phyloP scores from a whole-genome alignment of 2,329 filamentous ascomycete genomes.

The Pseudogymnoascus sp. region DNA sequence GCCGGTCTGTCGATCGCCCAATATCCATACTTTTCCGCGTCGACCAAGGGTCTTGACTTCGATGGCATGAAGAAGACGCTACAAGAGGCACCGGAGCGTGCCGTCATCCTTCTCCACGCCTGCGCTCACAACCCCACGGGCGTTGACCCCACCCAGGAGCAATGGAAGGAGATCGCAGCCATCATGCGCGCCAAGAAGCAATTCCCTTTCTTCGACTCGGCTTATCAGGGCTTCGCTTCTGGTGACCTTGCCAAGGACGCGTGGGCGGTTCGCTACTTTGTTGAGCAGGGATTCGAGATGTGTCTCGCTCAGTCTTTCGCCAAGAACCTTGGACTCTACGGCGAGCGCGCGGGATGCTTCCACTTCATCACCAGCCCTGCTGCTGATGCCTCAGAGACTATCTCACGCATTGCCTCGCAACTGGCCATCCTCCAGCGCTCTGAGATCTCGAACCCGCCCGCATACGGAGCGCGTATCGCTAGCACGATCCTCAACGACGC shows the following conservation, averaged over 20 bases:
- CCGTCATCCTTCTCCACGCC: slow-evolving; percentile 84
- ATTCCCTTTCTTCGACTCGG: slow-evolving; percentile 97
- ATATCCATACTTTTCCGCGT: slow-evolving; percentile 90
- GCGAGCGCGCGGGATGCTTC: slow-evolving; percentile 92
- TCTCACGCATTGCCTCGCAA: slow-evolving; percentile 68
- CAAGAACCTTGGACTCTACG: slow-evolving; percentile 97
- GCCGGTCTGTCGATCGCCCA: slow-evolving; percentile 67
- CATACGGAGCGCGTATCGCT: slow-evolving; percentile 88
- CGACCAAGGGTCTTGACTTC: slow-evolving; percentile 87
- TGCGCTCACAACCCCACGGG: slow-evolving; percentile 98
- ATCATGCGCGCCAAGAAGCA: slow-evolving; percentile 71
- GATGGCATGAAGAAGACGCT: slow-evolving; percentile 74
- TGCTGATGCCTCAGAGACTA: slow-evolving; percentile 52
- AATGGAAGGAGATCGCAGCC: slow-evolving; percentile 84
- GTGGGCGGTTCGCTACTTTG: slow-evolving; percentile 88
- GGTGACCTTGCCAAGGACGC: slow-evolving; percentile 79
- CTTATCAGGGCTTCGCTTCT: slow-evolving; percentile 96
- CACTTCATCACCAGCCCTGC: slow-evolving; percentile 77
- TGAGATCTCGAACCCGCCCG: slow-evolving; percentile 94
- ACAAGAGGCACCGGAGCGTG: slow-evolving; percentile 62
- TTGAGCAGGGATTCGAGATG: slow-evolving; percentile 84
- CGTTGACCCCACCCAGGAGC: slow-evolving; percentile 85
- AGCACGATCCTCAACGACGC: slow-evolving; percentile 76
- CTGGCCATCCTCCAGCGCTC: slow-evolving; percentile 90
- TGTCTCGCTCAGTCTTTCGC: slow-evolving; percentile 89